Conservation (phyloP, 768 basidiomycete genomes). For the Krasilnikovozyma curviuscula region DNA sequence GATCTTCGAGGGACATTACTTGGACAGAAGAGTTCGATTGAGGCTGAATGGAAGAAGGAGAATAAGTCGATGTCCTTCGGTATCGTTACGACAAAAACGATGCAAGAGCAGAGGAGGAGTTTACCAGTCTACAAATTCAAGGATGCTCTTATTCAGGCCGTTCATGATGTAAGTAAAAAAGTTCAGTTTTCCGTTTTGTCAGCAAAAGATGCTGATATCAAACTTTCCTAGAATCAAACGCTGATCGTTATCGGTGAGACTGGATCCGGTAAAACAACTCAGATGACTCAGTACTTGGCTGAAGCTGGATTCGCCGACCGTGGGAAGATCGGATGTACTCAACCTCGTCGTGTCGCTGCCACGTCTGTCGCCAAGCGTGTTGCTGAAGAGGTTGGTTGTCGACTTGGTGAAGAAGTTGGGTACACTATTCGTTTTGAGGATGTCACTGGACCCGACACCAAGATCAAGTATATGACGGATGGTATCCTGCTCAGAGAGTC, state of each 20-base stretch:
- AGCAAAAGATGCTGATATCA: slow-evolving; percentile 14
- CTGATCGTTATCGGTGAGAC: slow-evolving; percentile 97
- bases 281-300: slow-evolving; percentile 96
- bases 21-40: slow-evolving; percentile 62
- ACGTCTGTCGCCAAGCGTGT: slow-evolving; percentile 99
- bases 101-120: slow-evolving; percentile 79
- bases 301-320: slow-evolving; percentile 81
- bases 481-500: slow-evolving; percentile 98
- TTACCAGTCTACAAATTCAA: slow-evolving; percentile 90
- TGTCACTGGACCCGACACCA: slow-evolving; percentile 92
- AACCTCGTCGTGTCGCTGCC: slow-evolving; percentile 96
- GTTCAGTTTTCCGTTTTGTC: background rate
- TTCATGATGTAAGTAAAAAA: slow-evolving; percentile 48
- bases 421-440: slow-evolving; percentile 99
- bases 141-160: slow-evolving; percentile 71
- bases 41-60: slow-evolving; percentile 70
- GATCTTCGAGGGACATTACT: slow-evolving; percentile 52
- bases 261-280: slow-evolving; percentile 95
- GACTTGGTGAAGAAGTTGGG: slow-evolving; percentile 91
- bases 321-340: slow-evolving; percentile 87
- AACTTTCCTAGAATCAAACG: slow-evolving; percentile 56
- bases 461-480: slow-evolving; percentile 99
- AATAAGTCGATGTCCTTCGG: slow-evolving; percentile 94
- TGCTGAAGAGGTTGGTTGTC: slow-evolving; percentile 91
- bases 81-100: slow-evolving; percentile 70